A percentile compares a stretch with the other conserved stretches of the same genome.
phyloP scores from a whole-genome alignment of 2,329 filamentous ascomycete species.

The Didymella pinodella region DNA sequence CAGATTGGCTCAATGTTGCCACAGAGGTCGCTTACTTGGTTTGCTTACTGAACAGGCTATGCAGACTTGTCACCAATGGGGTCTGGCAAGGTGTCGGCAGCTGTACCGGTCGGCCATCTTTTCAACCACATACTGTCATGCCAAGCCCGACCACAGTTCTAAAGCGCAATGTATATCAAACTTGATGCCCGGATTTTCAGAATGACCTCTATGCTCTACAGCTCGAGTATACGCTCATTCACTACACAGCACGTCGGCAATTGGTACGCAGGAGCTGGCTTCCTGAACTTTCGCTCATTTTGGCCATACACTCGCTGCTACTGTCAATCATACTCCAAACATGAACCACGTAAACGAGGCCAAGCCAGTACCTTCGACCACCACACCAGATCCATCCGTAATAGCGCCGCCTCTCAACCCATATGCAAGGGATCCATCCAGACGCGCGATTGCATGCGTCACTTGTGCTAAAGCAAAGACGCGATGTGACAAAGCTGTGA shows the following conservation, averaged over 20 bases:
- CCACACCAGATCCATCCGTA: slow-evolving; percentile 23
- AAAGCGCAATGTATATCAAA: slow-evolving; percentile 37
- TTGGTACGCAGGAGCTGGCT: slow-evolving; percentile 1
- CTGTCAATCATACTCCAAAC: slow-evolving; percentile 5
- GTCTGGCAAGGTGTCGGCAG: slow-evolving; percentile 29
- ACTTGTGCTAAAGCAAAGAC: slow-evolving; percentile 52
- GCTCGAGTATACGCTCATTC: slow-evolving; percentile 14
- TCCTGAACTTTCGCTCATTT: neutral
- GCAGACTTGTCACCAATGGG: slow-evolving; percentile 29
- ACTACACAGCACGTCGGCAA: neutral
- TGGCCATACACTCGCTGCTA: neutral
- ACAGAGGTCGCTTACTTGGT: slow-evolving; percentile 9
- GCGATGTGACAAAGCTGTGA: slow-evolving; percentile 49
- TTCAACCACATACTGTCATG: slow-evolving; percentile 29
- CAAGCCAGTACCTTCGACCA: slow-evolving; percentile 24
- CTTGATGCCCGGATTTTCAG: slow-evolving; percentile 30
- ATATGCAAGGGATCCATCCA: slow-evolving; percentile 43
- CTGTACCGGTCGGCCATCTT: slow-evolving; percentile 37
- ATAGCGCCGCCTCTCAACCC: slow-evolving; percentile 27
- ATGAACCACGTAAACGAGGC: slow-evolving; percentile 31
- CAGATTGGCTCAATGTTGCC: slow-evolving; percentile 21
- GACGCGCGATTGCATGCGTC: slow-evolving; percentile 51
- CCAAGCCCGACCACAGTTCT: slow-evolving; percentile 31
- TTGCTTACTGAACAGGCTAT: slow-evolving; percentile 29
- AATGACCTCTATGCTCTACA: slow-evolving; percentile 15